Conservation (phyloP, 2,329 filamentous ascomycete species). For the Paraphoma chrysanthemicola region DNA sequence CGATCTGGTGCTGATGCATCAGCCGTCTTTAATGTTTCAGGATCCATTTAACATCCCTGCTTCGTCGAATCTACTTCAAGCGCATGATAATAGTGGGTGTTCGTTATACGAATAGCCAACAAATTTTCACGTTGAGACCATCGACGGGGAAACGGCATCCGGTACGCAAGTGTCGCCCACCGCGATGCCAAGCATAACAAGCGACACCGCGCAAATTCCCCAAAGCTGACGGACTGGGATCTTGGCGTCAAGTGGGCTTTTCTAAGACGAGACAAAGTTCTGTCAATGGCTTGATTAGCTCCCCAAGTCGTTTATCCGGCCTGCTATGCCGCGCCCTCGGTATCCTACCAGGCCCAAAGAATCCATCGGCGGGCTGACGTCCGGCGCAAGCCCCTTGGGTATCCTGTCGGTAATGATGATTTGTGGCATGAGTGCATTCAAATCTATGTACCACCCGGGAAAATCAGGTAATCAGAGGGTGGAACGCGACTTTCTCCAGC, state of each 20-base stretch:
- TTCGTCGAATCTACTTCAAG: background rate
- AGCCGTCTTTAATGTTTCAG: background rate
- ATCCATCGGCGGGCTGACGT: background rate
- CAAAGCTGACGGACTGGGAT: background rate
- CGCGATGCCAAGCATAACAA: background rate
- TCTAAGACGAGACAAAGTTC: background rate
- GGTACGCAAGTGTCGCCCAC: background rate
- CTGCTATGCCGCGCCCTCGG: background rate
- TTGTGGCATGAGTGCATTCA: background rate
- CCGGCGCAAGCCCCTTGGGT: background rate
- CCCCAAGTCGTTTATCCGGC: background rate
- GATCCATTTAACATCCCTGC: background rate
- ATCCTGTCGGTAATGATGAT: background rate
- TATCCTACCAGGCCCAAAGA: background rate
- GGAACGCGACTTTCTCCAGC: background rate
- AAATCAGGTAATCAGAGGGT: background rate
- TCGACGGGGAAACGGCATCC: background rate
- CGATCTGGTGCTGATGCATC: background rate
- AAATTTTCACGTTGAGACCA: background rate
- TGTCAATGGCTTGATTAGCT: background rate
- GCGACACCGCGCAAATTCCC: background rate
- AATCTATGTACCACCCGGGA: background rate
- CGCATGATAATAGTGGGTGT: background rate
- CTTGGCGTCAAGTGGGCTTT: background rate
- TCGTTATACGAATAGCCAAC: background rate